phyloP scores from a whole-genome alignment of 805 yeast species.

The Yarrowia sp. region DNA sequence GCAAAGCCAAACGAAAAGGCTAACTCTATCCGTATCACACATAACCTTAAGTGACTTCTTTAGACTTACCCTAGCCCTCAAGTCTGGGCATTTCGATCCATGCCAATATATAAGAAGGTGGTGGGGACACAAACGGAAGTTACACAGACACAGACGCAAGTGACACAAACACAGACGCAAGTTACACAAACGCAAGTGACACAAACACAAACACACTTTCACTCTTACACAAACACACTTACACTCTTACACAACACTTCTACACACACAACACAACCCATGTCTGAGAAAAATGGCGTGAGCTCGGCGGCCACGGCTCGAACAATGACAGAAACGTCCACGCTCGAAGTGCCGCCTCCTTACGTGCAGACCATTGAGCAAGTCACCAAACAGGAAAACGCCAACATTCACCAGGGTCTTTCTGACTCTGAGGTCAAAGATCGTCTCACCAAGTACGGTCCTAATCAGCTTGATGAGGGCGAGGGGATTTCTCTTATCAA shows the following conservation, averaged over 20 bases:
- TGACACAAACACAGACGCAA: too few species aligned
- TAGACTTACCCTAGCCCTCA: constrained; percentile 13
- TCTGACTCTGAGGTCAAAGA: constrained; percentile 37
- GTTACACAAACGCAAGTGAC: too few species aligned
- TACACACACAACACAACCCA: background rate
- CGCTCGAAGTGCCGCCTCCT: constrained; percentile 26
- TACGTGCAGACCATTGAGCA: constrained; percentile 38
- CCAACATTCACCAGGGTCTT: constrained; percentile 51
- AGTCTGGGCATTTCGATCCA: background rate
- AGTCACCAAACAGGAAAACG: constrained; percentile 42
- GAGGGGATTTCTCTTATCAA: constrained; percentile 50
- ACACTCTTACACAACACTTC: background rate
- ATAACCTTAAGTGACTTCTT: background rate
- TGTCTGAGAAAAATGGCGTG: background rate
- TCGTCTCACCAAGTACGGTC: constrained; percentile 46
- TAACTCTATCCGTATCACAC: background rate
- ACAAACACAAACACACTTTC: background rate
- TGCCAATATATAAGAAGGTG: background rate
- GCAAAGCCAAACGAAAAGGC: background rate
- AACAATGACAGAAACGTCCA: background rate
- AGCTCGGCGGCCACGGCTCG: background rate
- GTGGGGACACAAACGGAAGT: background rate
- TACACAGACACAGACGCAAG: too few species aligned
- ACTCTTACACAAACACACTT: background rate
- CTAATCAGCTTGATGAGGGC: constrained; percentile 60